Conservation (phyloP, 169 alveolate genomes). For the Prorocentrum cordatum region DNA sequence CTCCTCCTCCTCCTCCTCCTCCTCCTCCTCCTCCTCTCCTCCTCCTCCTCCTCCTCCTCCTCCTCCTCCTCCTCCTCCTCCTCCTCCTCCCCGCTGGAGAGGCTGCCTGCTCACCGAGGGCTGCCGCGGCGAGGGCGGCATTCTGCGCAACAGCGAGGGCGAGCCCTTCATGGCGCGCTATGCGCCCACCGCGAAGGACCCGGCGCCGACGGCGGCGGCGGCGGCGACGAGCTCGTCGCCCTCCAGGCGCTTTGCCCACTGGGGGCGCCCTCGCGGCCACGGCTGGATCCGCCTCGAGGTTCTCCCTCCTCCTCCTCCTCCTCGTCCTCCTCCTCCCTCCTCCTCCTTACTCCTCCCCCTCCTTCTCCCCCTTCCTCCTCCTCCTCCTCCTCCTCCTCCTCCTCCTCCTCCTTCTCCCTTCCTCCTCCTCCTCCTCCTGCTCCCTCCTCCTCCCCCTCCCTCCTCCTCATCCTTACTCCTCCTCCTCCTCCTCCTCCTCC, state of each 20-base stretch:
- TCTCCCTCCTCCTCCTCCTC: too few relatives aligned
- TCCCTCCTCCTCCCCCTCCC: background rate
- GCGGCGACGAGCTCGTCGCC: background rate
- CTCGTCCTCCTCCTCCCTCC: background rate
- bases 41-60: too few relatives aligned
- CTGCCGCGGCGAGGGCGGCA: slow-evolving; percentile 99
- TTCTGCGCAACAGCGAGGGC: slow-evolving; percentile 92
- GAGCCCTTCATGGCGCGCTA: slow-evolving; percentile 75
- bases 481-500: too few relatives aligned
- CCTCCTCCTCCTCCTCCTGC: background rate
- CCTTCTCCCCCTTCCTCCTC: background rate
- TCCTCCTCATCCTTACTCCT: too few relatives aligned
- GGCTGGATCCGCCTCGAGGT: too few relatives aligned
- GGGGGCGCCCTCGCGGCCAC: too few relatives aligned
- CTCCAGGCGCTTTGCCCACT: background rate
- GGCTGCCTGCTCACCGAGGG: slow-evolving; percentile 88
- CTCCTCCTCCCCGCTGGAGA: too few relatives aligned
- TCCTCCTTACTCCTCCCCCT: background rate
- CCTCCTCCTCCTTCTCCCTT: background rate
- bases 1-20: too few relatives aligned
- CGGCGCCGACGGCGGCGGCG: background rate
- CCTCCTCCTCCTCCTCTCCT: too few relatives aligned
- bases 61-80: too few relatives aligned
- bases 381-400: background rate
- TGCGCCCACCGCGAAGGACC: slow-evolving; percentile 75